A percentile compares a stretch with the other conserved stretches of the same genome.
Evolutionary conservation across 352 stramenopile genomes (phyloP).

Genomic region (Pythium insidiosum): DNA sequence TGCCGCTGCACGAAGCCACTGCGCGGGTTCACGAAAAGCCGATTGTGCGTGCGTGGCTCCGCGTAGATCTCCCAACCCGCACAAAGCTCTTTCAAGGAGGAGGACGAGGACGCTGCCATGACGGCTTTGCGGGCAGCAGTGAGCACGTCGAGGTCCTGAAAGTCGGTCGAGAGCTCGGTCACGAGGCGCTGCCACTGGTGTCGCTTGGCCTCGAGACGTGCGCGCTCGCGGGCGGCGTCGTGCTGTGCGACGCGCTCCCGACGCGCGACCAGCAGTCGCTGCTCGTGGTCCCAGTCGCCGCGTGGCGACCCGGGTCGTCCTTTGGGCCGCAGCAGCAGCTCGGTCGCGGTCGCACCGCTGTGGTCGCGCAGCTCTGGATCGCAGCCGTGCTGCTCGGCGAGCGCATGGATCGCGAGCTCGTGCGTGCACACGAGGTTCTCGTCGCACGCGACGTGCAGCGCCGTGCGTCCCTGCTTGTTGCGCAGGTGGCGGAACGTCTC

Average conservation of each 20-base stretch:
- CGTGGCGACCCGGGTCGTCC: conserved; percentile 51
- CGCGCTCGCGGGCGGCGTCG: conserved; percentile 20
- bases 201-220: conserved; percentile 22
- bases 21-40: conserved; percentile 45
- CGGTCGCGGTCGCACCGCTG: conserved; percentile 20
- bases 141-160: conserved; percentile 48
- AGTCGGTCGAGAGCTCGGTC: conserved; percentile 28
- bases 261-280: conserved; percentile 19
- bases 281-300: conserved; percentile 25
- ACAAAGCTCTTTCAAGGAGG: no score
- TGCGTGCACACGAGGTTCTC: conserved; percentile 79
- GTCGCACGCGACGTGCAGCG: conserved; percentile 69
- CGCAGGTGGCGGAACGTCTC: conserved; percentile 52
- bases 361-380: conserved; percentile 48
- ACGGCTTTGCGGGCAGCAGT: conserved; percentile 25
- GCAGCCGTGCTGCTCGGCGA: conserved; percentile 44
- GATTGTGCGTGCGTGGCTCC: conserved; percentile 48
- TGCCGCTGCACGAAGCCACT: conserved; percentile 63
- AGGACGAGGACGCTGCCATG: conserved; percentile 10
- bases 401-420: conserved; percentile 45
- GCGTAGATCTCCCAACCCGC: conserved; percentile 40
- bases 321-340: conserved; percentile 41
- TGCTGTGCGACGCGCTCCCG: conserved; percentile 19
- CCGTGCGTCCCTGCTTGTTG: conserved; percentile 56
- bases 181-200: conserved; percentile 35